Evolutionary conservation across 176 grass and related monocot species (phyloP), one percentile per base, ranked within the genome.

Genomic region (Tuctoria greenei): DNA sequence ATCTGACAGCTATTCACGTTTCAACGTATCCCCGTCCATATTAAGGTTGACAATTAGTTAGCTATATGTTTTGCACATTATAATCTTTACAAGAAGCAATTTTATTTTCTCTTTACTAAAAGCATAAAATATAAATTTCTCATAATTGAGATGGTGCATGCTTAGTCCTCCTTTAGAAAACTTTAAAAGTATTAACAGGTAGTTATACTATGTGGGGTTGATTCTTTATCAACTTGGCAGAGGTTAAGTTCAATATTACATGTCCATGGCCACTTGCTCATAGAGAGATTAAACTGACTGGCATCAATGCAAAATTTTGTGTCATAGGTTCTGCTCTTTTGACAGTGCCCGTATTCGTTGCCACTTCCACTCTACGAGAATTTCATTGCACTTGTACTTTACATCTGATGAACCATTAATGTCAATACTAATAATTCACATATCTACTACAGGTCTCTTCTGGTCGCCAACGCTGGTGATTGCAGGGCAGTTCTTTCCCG

Each of bases 401-500:
- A 71, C 46, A 77, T 35, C 20, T 28, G 21, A 7, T 62, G 55
- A 34, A 39, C 39, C n/a, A 2, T 25, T 50, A 14, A 66, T 21
- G 8, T 8, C 8, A 50, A 61, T 52, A 52, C 68, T 87, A 13
- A 79, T 44, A 12, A 14, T 39, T 63, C 12, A 20, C n/a, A 49
- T 64, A 5, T n/a, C 23, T 58, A 4, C 0, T 79, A 81, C 82
- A 99, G 95, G 79, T 92, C 91, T 36, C 87, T 99, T 56, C 70
- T 99, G 14, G 85, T 99, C 0, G 91, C 91, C 4, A 99, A 99
- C 58, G 95, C 95, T 65, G 95, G 95, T 16, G 95, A 99, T 23
- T 99, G 95, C 45, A 88, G 95, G 52, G 91, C 95, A 20, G 91
- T 99, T 55, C 91, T 99, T 71, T 99, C 91, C 31, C 89, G 80